Conservation (phyloP, 2,329 filamentous ascomycete genomes). For the Aureobasidium leucospermi region DNA sequence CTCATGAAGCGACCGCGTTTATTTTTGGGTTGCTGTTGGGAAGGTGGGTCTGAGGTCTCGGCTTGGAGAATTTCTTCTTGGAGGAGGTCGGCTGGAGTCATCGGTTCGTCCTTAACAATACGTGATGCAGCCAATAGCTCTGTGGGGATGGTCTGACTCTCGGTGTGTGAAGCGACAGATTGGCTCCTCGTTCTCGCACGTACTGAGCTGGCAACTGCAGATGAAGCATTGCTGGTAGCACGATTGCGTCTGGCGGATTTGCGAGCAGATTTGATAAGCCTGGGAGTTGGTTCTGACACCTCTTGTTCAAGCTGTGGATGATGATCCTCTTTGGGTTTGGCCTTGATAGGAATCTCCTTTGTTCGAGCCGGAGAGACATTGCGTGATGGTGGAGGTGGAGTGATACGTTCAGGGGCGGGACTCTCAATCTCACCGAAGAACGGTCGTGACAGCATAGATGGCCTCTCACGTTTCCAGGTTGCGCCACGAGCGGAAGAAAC, state of each 20-base stretch:
- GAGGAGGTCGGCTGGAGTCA: slow-evolving; percentile 34
- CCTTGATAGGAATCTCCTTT: neutral
- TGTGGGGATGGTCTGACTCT: slow-evolving; percentile 32
- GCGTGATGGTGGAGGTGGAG: slow-evolving; percentile 19
- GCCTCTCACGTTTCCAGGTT: slow-evolving; percentile 25
- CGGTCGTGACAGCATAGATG: slow-evolving; percentile 21
- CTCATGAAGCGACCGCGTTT: slow-evolving; percentile 19
- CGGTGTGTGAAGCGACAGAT: slow-evolving; percentile 40
- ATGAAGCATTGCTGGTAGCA: slow-evolving; percentile 39
- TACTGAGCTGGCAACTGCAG: slow-evolving; percentile 37
- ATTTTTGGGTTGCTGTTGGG: slow-evolving; percentile 21
- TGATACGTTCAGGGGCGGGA: slow-evolving; percentile 28
- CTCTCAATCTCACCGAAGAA: slow-evolving; percentile 15
- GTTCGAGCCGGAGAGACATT: neutral
- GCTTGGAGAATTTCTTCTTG: slow-evolving; percentile 10
- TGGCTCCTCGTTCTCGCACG: slow-evolving; percentile 42
- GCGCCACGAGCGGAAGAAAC: neutral
- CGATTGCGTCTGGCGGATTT: slow-evolving; percentile 20
- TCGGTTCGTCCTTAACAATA: slow-evolving; percentile 41
- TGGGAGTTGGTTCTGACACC: neutral
- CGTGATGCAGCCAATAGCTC: slow-evolving; percentile 32
- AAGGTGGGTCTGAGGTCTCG: slow-evolving; percentile 20
- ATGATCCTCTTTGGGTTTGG: neutral
- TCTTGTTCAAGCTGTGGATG: neutral
- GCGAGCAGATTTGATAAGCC: neutral